Percentiles rank a stretch among this genome's conserved stretches.
These are phyloP conservation scores for Forsythia suspensa DNA, from an alignment of 257 asterid species.

Conservation along the genomic window DNA sequence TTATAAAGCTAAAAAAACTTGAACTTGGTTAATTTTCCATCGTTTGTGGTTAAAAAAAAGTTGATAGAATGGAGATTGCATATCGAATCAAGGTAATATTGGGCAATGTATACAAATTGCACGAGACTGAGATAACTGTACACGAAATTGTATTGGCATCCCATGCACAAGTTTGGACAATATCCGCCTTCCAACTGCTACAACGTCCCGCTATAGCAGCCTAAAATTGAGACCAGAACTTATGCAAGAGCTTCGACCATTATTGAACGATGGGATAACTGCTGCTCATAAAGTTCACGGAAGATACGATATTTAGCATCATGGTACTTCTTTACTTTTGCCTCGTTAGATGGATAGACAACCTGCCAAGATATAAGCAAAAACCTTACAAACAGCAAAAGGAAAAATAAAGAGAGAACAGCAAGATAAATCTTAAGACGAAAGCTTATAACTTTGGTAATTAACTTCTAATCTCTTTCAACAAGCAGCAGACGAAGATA, in stretches of 20 bases:
- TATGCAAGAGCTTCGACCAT: conserved; percentile 74
- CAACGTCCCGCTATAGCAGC: background rate
- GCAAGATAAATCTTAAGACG: background rate
- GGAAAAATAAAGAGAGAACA: background rate
- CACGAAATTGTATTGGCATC: background rate
- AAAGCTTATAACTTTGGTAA: background rate
- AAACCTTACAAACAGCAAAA: background rate
- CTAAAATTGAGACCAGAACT: conserved; percentile 9
- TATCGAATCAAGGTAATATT: background rate
- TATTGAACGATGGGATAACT: conserved; percentile 66
- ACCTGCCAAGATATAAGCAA: conserved; percentile 42
- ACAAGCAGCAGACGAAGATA: background rate
- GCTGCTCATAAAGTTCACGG: conserved; percentile 82
- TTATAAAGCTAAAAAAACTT: no score
- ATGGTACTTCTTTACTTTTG: conserved; percentile 75
- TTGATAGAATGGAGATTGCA: background rate
- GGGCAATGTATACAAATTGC: background rate
- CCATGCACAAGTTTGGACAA: background rate
- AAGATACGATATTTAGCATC: conserved; percentile 80
- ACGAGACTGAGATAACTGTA: background rate
- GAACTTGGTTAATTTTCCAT: background rate
- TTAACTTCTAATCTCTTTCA: background rate
- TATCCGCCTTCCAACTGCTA: background rate
- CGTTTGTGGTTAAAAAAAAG: background rate
- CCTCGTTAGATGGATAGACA: conserved; percentile 72